phyloP scores from a whole-genome alignment of 805 yeast genomes.

The Candida ovalis region DNA sequence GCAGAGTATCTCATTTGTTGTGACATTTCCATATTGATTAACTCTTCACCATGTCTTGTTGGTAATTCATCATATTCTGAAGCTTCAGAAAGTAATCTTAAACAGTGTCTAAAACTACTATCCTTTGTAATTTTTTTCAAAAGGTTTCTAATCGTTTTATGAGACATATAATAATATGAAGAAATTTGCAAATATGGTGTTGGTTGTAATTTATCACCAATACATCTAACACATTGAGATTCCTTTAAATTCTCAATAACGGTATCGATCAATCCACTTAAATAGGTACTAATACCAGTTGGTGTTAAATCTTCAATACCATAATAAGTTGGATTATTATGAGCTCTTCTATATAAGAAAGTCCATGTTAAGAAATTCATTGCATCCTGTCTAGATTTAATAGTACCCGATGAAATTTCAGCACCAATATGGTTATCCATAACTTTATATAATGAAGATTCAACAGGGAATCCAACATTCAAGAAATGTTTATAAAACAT shows the following conservation, averaged over 20 bases:
- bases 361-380: constrained; percentile 77
- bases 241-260: constrained; percentile 64
- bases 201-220: constrained; percentile 46
- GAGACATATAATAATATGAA: constrained; percentile 90
- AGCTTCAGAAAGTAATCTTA: constrained; percentile 56
- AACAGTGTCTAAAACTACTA: constrained; percentile 56
- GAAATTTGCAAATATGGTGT: constrained; percentile 84
- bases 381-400: constrained; percentile 61
- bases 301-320: constrained; percentile 60
- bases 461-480: constrained; percentile 80
- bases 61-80: constrained; percentile 85
- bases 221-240: constrained; percentile 66
- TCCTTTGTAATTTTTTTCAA: constrained; percentile 45
- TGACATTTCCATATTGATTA: constrained; percentile 81
- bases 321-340: constrained; percentile 73
- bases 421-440: constrained; percentile 79
- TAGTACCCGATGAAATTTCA: constrained; percentile 69
- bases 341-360: constrained; percentile 67
- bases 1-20: constrained; percentile 63
- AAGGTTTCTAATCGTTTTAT: constrained; percentile 75
- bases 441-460: constrained; percentile 73
- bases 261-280: constrained; percentile 63
- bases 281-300: constrained; percentile 53
- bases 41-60: constrained; percentile 87
- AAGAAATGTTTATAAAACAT: constrained; percentile 73